Base-by-base conservation (phyloP, 2,329 filamentous ascomycete species). In the Colletotrichum spinosum region DNA sequence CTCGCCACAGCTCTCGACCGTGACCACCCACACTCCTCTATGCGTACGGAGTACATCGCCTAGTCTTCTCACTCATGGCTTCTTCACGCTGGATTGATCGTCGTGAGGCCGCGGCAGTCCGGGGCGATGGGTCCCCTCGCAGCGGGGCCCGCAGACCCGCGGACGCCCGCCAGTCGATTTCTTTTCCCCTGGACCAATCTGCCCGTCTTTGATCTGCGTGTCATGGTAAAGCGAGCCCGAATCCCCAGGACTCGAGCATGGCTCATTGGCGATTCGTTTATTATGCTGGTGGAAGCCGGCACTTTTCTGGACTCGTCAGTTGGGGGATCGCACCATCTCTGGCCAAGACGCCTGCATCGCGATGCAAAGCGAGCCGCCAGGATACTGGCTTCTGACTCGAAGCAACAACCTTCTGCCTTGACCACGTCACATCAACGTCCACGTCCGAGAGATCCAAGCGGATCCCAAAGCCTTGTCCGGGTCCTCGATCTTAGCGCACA, bases 361-460 rank as follows among this genome's bases (percentile, higher is more conserved):
- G 25, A 25, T 52, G 33, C 33, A 15, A 12, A 38, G 34, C 6
- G 15, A 25, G 25, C 25, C 25, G 25, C 4, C n/a, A 15, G 38
- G 44, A 49, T 13, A 33, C 38, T 6, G 11, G 9, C 38, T 39
- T 12, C 33, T 39, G 41, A 48, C 46, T 53, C 15, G 48, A 45
- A 34, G 13, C 34, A 34, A 49, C 37, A 39, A 49, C 37, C 35
- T 17, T 57, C 35, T 44, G 58, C 63, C 58, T 37, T 56, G 48
- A 56, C 58, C 58, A 65, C 42, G 58, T 57, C 63, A 62, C 42
- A 57, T 65, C 53, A 41, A 13, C 42, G 17, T 41, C 38, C 11
- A 55, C 15, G 63, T 57, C 58, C 25, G 63, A 63, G 63, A 54
- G 58, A 57, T 51, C 63, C 51, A 63, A 62, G 63, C 63, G 58